Evolutionary conservation across 169 alveolate genomes (phyloP), one percentile per base, ranked within the genome.

Genomic region (Eimeria mitis): DNA sequence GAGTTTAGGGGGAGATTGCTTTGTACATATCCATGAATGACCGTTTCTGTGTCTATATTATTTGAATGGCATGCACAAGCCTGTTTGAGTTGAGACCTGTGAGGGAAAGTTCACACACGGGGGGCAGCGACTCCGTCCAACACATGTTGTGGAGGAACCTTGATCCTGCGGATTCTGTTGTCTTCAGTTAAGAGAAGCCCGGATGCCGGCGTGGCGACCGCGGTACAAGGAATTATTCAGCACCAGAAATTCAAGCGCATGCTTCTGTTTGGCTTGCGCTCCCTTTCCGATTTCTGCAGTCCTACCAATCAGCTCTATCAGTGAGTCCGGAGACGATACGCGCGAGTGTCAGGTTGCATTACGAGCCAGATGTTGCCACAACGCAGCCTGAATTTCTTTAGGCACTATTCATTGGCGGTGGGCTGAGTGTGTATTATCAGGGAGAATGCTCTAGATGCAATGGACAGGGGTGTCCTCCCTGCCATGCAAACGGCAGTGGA

Each of bases 161-260:
- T 71, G 81, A 42, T 70, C 5, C 47, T 61, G 81, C 81, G 54
- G 31, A 31, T 59, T n/a, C 28, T 91, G 78, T 34, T 84, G 68
- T 96, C 98, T 87, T 68, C 97, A 89, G 98, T 98, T 96, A 97
- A 97, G 95, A 97, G 99, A 59, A 97, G 96, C 89, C 98, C 99
- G 91, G 99, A 98, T 95, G 97, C 98, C 89, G 99, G 99, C 70
- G 99, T 98, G 61, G 98, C 98, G 91, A 98, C 98, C 81, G 99
- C 99, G 31, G 99, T 98, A 71, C 97, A 98, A 44, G 98, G 99
- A 79, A 98, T 98, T 70, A 98, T 97, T 70, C 98, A 98, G 85
- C 99, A 98, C 96, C 99, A 98, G 95, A 98, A 98, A 95, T 98
- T 98, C 97, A 98, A 98, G 95, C 98, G 99, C 97, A 98, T 98